Evolutionary conservation across 1,284 basidiomycete species (phyloP).

Genomic region (Exobasidium cylindrosporum): DNA sequence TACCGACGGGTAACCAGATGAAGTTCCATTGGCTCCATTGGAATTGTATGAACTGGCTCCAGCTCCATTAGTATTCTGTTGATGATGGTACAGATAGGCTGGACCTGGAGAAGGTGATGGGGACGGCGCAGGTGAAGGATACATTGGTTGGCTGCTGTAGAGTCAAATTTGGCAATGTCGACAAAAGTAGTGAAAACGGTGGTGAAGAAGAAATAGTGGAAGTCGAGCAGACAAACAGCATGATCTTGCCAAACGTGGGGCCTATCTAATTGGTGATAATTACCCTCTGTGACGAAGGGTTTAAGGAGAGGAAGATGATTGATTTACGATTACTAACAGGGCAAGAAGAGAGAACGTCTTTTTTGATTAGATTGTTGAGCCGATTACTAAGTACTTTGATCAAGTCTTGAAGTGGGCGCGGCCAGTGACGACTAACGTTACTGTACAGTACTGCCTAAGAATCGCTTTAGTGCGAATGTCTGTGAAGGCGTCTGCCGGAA

Average conservation of each 20-base stretch:
- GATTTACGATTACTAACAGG: no score
- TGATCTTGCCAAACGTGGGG: conserved; percentile 2
- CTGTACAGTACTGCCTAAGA: no score
- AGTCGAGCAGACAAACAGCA: conserved; percentile 1
- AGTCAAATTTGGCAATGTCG: background rate
- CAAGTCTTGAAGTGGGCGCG: no score
- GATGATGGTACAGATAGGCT: conserved; percentile 45
- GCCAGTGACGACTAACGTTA: no score
- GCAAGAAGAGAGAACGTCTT: no score
- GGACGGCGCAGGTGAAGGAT: conserved; percentile 44
- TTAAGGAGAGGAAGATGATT: no score
- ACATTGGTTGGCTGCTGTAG: conserved; percentile 23
- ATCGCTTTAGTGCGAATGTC: no score
- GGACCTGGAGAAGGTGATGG: conserved; percentile 46
- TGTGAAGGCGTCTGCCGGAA: no score
- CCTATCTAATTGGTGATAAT: no score
- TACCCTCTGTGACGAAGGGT: no score
- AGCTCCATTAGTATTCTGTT: conserved; percentile 31
- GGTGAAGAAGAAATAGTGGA: background rate
- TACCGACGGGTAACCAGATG: conserved; percentile 25
- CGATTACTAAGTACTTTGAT: no score
- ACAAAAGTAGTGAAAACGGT: background rate
- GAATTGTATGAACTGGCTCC: conserved; percentile 26
- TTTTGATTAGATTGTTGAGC: no score
- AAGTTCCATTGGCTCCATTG: conserved; percentile 18